phyloP scores from a whole-genome alignment of 192 early-diverging fungal genomes.

The Backusella parvicylindrica region DNA sequence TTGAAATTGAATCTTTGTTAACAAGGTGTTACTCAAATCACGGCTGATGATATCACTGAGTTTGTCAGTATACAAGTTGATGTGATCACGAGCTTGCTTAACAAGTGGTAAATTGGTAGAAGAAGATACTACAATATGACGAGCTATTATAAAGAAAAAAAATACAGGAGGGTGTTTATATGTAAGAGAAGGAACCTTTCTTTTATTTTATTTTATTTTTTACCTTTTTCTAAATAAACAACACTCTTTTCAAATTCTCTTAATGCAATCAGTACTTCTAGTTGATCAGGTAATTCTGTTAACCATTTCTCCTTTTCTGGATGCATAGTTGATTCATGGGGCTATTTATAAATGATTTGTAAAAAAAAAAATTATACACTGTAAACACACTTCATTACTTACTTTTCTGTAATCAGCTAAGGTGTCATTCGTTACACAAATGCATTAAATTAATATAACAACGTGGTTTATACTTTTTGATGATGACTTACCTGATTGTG shows the following conservation, averaged over 20 bases:
- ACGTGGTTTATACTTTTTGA: background rate
- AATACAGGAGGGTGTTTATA: background rate
- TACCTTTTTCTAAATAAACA: constrained; percentile 62
- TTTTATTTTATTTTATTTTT: background rate
- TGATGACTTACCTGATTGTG: background rate
- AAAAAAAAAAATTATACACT: background rate
- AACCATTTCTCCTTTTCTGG: constrained; percentile 53
- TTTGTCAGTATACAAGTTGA: constrained; percentile 42
- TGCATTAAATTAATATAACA: background rate
- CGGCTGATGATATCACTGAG: constrained; percentile 39
- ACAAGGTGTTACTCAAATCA: constrained; percentile 79
- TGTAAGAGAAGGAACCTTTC: background rate
- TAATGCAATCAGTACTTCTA: constrained; percentile 92
- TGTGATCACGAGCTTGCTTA: constrained; percentile 37
- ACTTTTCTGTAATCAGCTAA: constrained; percentile 1
- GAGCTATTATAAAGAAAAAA: background rate
- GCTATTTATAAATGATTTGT: background rate
- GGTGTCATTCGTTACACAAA: background rate
- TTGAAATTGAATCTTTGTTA: constrained; percentile 78
- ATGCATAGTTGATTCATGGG: constrained; percentile 1
- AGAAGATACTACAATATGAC: constrained; percentile 2
- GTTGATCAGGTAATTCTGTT: constrained; percentile 75
- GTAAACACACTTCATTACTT: background rate
- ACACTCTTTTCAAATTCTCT: constrained; percentile 89
- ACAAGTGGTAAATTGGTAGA: constrained; percentile 20